Conservation (phyloP, 73 alveolate species). For the Effrenium voratum region DNA sequence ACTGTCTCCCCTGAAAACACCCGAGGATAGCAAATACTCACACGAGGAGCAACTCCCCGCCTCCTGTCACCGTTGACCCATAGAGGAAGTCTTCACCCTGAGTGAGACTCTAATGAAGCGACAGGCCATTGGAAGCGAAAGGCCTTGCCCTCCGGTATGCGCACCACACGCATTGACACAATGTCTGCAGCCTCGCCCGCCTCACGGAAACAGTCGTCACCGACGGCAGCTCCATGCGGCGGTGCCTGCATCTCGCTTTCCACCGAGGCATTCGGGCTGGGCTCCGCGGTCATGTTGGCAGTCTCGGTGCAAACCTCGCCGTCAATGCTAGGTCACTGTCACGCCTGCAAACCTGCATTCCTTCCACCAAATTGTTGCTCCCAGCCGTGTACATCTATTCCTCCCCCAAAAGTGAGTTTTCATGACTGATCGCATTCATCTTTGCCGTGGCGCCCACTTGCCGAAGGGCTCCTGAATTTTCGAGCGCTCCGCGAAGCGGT, state of each 20-base stretch:
- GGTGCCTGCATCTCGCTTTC: too few relatives aligned
- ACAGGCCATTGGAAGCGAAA: too few relatives aligned
- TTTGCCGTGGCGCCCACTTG: not conserved
- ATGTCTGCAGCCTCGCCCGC: constrained; percentile 41
- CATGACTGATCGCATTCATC: not conserved
- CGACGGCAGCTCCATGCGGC: too few relatives aligned
- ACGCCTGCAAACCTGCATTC: not conserved
- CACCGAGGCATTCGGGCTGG: too few relatives aligned
- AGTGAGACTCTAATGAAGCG: too few relatives aligned
- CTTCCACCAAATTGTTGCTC: not conserved
- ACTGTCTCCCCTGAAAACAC: too few relatives aligned
- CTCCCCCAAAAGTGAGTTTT: too few relatives aligned
- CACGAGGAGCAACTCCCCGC: not conserved
- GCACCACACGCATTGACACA: not conserved
- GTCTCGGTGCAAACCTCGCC: too few relatives aligned
- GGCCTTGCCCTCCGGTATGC: not conserved
- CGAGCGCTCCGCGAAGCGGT: constrained; percentile 64
- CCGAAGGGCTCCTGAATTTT: constrained; percentile 56
- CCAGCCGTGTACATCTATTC: too few relatives aligned
- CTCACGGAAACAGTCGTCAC: too few relatives aligned
- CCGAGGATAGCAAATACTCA: not conserved
- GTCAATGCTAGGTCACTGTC: too few relatives aligned
- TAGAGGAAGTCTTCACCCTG: not conserved
- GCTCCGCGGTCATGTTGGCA: too few relatives aligned
- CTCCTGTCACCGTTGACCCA: constrained; percentile 40